These are phyloP conservation scores for Lasiodiplodia hormozganensis DNA, from an alignment of 2,329 filamentous ascomycete species.

Conservation along the genomic window DNA sequence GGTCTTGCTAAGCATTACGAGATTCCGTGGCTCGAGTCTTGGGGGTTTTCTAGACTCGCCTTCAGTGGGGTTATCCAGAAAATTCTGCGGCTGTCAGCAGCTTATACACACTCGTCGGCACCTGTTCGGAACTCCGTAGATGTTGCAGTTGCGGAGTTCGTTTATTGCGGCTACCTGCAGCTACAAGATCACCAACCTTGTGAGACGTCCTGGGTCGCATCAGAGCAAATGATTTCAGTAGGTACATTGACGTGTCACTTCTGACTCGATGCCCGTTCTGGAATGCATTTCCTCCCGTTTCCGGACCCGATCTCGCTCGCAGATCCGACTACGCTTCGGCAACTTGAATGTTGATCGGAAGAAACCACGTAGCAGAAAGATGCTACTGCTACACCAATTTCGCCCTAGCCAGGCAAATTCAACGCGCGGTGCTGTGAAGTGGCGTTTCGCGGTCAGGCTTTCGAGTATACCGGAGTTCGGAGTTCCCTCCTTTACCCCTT, in stretches of 20 bases:
- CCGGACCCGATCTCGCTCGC: background rate
- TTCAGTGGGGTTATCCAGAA: background rate
- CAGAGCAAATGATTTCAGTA: background rate
- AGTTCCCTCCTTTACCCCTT: constrained; percentile 22
- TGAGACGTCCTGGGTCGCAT: background rate
- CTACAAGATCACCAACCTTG: background rate
- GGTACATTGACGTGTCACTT: background rate
- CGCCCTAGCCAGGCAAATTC: too few species aligned
- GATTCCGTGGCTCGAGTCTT: background rate
- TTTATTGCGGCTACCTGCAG: background rate
- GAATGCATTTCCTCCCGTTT: background rate
- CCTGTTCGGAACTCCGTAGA: constrained; percentile 7
- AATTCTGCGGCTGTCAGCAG: background rate
- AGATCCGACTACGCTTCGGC: background rate
- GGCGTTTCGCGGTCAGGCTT: too few species aligned
- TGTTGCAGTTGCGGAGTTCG: constrained; percentile 6
- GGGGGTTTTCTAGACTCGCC: background rate
- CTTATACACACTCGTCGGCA: background rate
- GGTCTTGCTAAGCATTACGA: background rate
- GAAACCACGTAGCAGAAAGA: background rate
- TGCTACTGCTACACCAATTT: background rate
- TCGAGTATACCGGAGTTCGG: constrained; percentile 8
- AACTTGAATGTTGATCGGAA: background rate
- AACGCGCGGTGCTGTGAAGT: background rate
- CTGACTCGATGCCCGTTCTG: constrained; percentile 1